These are phyloP conservation scores for Actinomortierella wolfii DNA, from an alignment of 371 early-diverging fungal genomes.

Conservation along the genomic window DNA sequence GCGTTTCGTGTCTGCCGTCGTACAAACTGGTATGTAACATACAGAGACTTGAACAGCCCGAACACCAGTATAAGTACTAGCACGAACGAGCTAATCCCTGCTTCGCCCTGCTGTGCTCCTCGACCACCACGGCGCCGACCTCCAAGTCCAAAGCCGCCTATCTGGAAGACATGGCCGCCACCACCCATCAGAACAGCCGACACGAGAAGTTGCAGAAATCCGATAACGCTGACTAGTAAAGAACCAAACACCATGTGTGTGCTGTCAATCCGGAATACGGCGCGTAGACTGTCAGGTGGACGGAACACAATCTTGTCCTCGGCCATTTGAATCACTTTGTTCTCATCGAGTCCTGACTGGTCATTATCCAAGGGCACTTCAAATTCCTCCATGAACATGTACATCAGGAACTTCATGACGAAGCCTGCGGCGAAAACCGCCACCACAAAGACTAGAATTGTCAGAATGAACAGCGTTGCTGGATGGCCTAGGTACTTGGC, in stretches of 20 bases:
- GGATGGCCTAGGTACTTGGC: conserved; percentile 43
- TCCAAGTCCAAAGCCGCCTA: conserved; percentile 35
- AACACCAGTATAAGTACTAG: conserved; percentile 33
- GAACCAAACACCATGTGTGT: conserved; percentile 47
- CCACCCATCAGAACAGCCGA: conserved; percentile 45
- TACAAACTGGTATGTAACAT: conserved; percentile 38
- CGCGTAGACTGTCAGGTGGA: conserved; percentile 37
- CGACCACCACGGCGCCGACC: conserved; percentile 36
- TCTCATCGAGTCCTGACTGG: conserved; percentile 13
- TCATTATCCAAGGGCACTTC: conserved; percentile 4
- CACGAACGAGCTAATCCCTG: conserved; percentile 24
- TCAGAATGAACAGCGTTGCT: conserved; percentile 28
- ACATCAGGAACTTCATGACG: conserved; percentile 39
- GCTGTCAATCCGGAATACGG: conserved; percentile 47
- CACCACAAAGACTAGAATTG: conserved; percentile 23
- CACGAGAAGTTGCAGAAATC: conserved; percentile 45
- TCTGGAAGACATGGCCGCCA: conserved; percentile 38
- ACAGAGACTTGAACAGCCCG: conserved; percentile 42
- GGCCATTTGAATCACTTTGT: conserved; percentile 12
- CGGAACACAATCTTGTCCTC: conserved; percentile 26
- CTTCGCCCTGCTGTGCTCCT: conserved; percentile 33
- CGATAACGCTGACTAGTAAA: conserved; percentile 46
- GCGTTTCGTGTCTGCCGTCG: conserved; percentile 23
- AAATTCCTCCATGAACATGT: conserved; percentile 33
- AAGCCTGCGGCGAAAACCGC: conserved; percentile 41